Evolutionary conservation across 2,329 filamentous ascomycete genomes (phyloP).

Genomic region (Dothistroma septosporum): DNA sequence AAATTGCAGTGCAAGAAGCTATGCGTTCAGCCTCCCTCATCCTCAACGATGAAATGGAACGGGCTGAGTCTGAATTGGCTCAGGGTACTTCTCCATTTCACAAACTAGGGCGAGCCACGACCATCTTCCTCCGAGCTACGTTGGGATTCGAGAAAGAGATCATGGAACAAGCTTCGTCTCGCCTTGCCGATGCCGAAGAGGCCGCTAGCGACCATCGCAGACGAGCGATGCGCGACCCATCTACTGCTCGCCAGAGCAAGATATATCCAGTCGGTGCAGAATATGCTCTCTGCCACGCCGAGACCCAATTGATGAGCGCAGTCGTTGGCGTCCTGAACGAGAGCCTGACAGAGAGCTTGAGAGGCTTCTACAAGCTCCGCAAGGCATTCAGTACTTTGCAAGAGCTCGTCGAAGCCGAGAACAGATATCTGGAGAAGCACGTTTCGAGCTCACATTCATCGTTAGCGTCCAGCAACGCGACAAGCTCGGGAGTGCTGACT

Average conservation of each 20-base stretch:
- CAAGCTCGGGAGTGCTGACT: conserved; percentile 19
- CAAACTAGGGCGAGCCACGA: conserved; percentile 73
- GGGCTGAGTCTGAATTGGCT: conserved; percentile 68
- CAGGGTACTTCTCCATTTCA: conserved; percentile 83
- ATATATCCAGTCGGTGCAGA: conserved; percentile 84
- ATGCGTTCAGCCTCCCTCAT: conserved; percentile 36
- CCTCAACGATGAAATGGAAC: conserved; percentile 62
- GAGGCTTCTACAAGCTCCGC: conserved; percentile 86
- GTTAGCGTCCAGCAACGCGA: conserved; percentile 3
- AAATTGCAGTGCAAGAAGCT: conserved; percentile 41
- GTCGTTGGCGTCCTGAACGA: conserved; percentile 88
- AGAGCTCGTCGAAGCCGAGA: conserved; percentile 70
- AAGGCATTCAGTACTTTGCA: conserved; percentile 85
- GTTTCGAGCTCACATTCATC: conserved; percentile 7
- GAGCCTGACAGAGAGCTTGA: conserved; percentile 84
- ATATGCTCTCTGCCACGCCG: conserved; percentile 76
- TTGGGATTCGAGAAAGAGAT: conserved; percentile 88
- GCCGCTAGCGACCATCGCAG: conserved; percentile 72
- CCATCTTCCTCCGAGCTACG: conserved; percentile 79
- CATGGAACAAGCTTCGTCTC: conserved; percentile 75
- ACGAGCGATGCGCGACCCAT: conserved; percentile 60
- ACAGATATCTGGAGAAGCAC: conserved; percentile 49
- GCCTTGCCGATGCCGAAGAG: conserved; percentile 70
- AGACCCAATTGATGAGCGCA: conserved; percentile 84
- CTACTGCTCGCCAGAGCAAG: conserved; percentile 50